Base-by-base conservation (phyloP, 768 basidiomycete species). In the Pholiota molesta region DNA sequence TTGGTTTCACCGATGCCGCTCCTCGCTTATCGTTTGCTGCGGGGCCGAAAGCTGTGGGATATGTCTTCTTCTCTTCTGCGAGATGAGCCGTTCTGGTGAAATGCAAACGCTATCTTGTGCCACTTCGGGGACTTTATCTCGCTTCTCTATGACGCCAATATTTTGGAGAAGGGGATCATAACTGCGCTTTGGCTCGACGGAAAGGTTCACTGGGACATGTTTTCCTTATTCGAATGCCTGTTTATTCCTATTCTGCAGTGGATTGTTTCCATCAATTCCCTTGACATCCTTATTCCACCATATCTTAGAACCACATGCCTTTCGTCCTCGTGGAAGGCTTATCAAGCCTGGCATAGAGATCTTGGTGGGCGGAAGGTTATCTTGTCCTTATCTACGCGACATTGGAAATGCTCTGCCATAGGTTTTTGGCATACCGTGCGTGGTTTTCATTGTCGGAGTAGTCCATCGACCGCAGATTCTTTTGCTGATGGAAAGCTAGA, bases 361-460 rank as follows among this genome's bases (percentile, higher is more conserved):
- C 55, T n/a, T n/a, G n/a, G n/a, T n/a, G n/a, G n/a, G n/a, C n/a
- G n/a, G n/a, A n/a, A n/a, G n/a, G n/a, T n/a, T n/a, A n/a, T n/a
- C n/a, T 14, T 23, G 39, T 17, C 21, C 55, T 62, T 62, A 62
- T 62, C 61, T 62, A 56, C 39, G 35, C 55, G 55, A 62, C 61
- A 57, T 57, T 13, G 9, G 21, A 40, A 57, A 62, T 52, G 55
- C 37, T 52, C 19, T 29, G 61, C 31, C 55, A 57, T 26, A n/a
- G 10, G 33, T n/a, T 29, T 23, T 37, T 33, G 14, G 29, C 49
- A n/a, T 56, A 35, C 35, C 60, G 49, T 28, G 55, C 37, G 39
- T 40, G 10, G 28, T 37, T 55, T 28, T 9, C 21, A 11, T 49
- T 19, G 47, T 62, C 55, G 55, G 61, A 9, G 17, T 35, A 62